A percentile compares a stretch with the other conserved stretches of the same genome.
Evolutionary conservation across 768 basidiomycete species (phyloP).

Genomic region (Phylloporus rhodoxanthus): DNA sequence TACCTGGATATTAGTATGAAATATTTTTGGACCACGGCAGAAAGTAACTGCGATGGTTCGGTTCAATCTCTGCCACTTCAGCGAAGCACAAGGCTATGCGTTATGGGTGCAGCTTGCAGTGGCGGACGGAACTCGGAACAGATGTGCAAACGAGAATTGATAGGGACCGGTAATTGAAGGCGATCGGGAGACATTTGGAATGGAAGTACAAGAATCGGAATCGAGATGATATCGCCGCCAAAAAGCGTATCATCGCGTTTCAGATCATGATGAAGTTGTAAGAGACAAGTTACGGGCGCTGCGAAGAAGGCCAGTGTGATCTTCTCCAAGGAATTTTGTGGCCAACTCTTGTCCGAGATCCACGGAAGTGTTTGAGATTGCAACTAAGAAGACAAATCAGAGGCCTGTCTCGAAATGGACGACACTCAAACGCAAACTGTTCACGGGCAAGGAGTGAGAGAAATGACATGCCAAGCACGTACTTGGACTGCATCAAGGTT

Average conservation of each 20-base stretch:
- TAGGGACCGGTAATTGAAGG: slow-evolving; percentile 41
- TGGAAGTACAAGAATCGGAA: slow-evolving; percentile 36
- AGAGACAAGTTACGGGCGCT: background rate
- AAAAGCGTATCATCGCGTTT: slow-evolving; percentile 33
- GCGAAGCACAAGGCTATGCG: background rate
- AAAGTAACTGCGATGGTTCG: background rate
- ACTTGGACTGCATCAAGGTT: background rate
- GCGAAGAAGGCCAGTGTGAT: background rate
- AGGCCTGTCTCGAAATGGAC: background rate
- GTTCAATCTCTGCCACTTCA: background rate
- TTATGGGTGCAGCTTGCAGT: background rate
- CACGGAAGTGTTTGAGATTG: background rate
- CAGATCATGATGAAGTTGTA: background rate
- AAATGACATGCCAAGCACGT: background rate
- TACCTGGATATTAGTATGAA: no score
- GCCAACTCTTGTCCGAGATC: background rate
- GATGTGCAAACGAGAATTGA: slow-evolving; percentile 37
- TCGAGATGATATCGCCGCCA: slow-evolving; percentile 43
- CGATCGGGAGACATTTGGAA: slow-evolving; percentile 52
- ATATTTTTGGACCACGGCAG: background rate
- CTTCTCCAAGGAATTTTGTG: background rate
- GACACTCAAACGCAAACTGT: background rate
- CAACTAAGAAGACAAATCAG: background rate
- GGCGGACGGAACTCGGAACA: slow-evolving; percentile 32
- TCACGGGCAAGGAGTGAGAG: background rate